phyloP scores from a whole-genome alignment of 179 eudicot genomes.

The Corrigiola litoralis region DNA sequence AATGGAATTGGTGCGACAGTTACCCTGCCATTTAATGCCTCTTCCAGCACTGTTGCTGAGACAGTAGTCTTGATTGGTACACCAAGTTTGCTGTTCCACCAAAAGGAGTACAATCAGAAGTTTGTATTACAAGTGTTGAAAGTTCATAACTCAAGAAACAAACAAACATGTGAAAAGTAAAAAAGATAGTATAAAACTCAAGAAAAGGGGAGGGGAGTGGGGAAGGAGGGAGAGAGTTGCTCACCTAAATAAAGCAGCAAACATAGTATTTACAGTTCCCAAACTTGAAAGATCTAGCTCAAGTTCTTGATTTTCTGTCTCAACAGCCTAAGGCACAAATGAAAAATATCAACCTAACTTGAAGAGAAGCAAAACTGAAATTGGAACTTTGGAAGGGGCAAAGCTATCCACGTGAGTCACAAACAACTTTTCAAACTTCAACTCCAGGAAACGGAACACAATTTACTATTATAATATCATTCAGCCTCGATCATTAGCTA shows the following conservation, averaged over 20 bases:
- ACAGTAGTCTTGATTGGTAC: constrained; percentile 97
- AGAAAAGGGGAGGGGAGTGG: not conserved
- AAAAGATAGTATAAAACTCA: not conserved
- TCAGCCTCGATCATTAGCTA: not conserved
- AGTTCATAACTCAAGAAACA: constrained; percentile 1
- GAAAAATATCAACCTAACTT: constrained; percentile 9
- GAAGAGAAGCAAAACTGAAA: not conserved
- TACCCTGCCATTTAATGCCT: constrained; percentile 84
- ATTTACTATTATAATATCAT: not conserved
- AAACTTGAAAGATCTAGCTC: constrained; percentile 98
- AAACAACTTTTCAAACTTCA: not conserved
- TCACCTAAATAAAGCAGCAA: constrained; percentile 96
- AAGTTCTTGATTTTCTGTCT: constrained; percentile 83
- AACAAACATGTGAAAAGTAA: not conserved
- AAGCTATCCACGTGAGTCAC: not conserved
- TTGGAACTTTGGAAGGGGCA: not conserved
- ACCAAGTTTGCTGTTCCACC: constrained; percentile 75
- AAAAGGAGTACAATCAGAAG: not conserved
- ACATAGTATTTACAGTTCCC: constrained; percentile 91
- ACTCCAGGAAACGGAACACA: not conserved
- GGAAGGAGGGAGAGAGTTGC: constrained; percentile 18
- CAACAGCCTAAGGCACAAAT: constrained; percentile 66
- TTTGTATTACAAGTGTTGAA: not conserved
- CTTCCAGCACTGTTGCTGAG: constrained; percentile 90
- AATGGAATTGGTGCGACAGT: constrained; percentile 55